Conservation (phyloP, 2,329 filamentous ascomycete species). For the Fusarium citri region DNA sequence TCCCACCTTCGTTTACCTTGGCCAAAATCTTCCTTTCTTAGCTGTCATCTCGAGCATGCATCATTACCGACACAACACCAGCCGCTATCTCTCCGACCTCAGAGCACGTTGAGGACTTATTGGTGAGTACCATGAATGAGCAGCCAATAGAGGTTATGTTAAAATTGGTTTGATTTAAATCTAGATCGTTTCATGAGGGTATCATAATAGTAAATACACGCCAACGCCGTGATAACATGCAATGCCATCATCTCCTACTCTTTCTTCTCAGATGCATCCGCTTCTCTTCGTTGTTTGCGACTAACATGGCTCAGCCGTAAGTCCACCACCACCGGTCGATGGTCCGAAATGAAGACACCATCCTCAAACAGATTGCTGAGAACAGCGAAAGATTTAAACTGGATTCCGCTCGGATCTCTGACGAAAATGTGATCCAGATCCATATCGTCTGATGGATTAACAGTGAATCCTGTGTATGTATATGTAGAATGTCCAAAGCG, state of each 20-base stretch:
- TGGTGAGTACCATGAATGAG: neutral
- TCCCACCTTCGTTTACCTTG: conserved; percentile 32
- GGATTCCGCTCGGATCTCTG: conserved; percentile 39
- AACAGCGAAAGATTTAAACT: conserved; percentile 45
- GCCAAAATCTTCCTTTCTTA: conserved; percentile 30
- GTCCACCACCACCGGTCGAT: conserved; percentile 49
- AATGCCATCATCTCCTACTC: neutral
- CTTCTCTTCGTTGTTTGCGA: conserved; percentile 9
- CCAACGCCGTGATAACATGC: conserved; percentile 22
- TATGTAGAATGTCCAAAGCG: conserved; percentile 42
- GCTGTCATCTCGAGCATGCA: conserved; percentile 28
- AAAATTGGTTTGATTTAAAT: neutral
- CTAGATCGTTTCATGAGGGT: conserved; percentile 18
- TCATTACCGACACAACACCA: conserved; percentile 38
- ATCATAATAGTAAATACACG: conserved; percentile 16
- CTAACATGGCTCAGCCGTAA: conserved; percentile 25
- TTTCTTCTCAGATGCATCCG: neutral
- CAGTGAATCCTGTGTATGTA: conserved; percentile 49
- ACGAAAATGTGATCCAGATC: conserved; percentile 51
- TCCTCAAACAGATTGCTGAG: conserved; percentile 45
- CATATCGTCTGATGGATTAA: conserved; percentile 29
- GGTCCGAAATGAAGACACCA: conserved; percentile 50
- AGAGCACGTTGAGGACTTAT: neutral
- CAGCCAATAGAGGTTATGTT: too few species aligned
- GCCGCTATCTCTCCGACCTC: conserved; percentile 33